Base-by-base conservation (phyloP, 2,329 filamentous ascomycete genomes). In the Knoxdaviesia capensis region DNA sequence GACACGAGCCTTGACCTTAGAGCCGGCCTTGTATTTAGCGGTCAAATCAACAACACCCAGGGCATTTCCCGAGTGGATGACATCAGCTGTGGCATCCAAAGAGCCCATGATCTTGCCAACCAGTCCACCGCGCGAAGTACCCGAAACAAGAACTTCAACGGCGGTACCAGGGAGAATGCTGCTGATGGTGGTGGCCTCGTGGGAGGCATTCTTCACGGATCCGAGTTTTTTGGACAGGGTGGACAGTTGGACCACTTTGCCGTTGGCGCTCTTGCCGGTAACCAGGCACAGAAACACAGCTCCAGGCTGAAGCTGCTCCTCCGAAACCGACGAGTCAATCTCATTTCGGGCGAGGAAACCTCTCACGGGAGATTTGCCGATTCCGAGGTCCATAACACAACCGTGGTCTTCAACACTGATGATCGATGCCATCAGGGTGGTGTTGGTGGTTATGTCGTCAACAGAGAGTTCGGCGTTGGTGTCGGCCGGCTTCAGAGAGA, bases 401-500 rank as follows among this genome's bases (percentile, higher is more conserved):
- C 90, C 90, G 53, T 94, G 87, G 52, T 98, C 92, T 59, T 98
- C 88, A n/a, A 92, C 80, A 58, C 88, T 98, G 41, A 71, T 61
- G 30, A 98, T 78, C 0, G 86, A 80, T 2, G 86, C 88, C 69
- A 96, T 92, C 20, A 96, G 64, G 38, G 82, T 86, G 48, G 67
- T 69, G 53, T 93, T 80, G 36, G 70, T 60, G 7, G 90, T 75
- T 7, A 94, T 59, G 51, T 85, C 84, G 36, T 80, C 74, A 49
- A 74, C 70, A 4, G 71, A 65, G 28, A 98, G 64, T 1, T 82
- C 79, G 3, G 71, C 69, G 56, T 98, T 98, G 43, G 84, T 69
- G 47, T 83, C 71, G 45, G 71, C 69, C 3, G 90, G 90, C 40
- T 83, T 74, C 32, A 96, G 64, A 1, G 88, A 88, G 11, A 98